A percentile compares a stretch with the other conserved stretches of the same genome.
phyloP scores from a whole-genome alignment of 805 yeast species.

The Komagataella ulmi region DNA sequence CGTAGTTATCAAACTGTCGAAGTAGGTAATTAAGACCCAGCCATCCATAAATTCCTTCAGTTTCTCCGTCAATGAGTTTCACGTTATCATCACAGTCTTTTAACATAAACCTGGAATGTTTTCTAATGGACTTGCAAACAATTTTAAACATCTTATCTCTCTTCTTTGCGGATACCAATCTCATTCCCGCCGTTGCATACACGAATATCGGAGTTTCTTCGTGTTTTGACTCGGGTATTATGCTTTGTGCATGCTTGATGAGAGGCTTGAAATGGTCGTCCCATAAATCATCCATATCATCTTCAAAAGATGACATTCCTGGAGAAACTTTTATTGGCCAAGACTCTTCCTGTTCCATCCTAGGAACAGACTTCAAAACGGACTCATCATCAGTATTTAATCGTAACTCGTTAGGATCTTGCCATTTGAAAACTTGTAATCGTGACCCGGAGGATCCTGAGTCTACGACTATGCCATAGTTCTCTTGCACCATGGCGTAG shows the following conservation, averaged over 20 bases:
- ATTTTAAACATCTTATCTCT: slow-evolving; percentile 39
- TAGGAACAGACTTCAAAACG: slow-evolving; percentile 48
- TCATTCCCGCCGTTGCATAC: slow-evolving; percentile 97
- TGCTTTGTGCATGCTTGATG: slow-evolving; percentile 51
- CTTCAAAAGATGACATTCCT: slow-evolving; percentile 65
- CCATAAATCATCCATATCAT: slow-evolving; percentile 48
- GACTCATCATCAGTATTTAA: slow-evolving; percentile 17
- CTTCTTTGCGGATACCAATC: slow-evolving; percentile 47
- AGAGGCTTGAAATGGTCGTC: slow-evolving; percentile 52
- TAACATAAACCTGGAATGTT: slow-evolving; percentile 41
- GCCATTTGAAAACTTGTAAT: slow-evolving; percentile 74
- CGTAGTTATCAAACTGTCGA: slow-evolving; percentile 42
- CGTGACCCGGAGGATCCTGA: slow-evolving; percentile 96
- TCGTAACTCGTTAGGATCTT: slow-evolving; percentile 27
- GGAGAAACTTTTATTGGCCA: slow-evolving; percentile 73
- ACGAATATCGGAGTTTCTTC: slow-evolving; percentile 72
- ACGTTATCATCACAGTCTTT: slow-evolving; percentile 59
- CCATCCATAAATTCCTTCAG: slow-evolving; percentile 97
- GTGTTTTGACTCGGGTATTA: slow-evolving; percentile 53
- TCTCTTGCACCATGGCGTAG: slow-evolving; percentile 1
- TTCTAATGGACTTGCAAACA: slow-evolving; percentile 44
- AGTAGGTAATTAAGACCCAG: slow-evolving; percentile 75
- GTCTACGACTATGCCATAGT: slow-evolving; percentile 83
- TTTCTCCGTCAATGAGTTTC: slow-evolving; percentile 83
- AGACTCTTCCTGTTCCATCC: slow-evolving; percentile 42